Conservation (phyloP, 139 green algal species). For the Pseudopediastrum boryanum region DNA sequence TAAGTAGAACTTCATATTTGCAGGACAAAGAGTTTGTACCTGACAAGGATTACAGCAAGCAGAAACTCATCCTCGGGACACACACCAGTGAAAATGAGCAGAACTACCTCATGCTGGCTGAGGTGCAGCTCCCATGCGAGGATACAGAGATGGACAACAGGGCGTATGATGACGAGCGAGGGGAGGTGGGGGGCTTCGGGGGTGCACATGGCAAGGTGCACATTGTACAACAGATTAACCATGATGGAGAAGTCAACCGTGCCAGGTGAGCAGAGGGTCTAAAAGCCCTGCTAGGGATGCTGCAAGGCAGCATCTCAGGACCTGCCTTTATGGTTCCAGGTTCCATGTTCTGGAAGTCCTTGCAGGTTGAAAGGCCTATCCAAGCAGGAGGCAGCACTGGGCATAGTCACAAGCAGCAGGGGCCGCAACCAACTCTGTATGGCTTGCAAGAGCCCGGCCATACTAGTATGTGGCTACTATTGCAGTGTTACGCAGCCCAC, state of each 20-base stretch:
- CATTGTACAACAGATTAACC: slow-evolving; percentile 97
- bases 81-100: slow-evolving; percentile 98
- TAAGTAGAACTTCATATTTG: background rate
- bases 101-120: slow-evolving; percentile 95
- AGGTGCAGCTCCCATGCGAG: slow-evolving; percentile 92
- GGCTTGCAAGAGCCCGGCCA: too few relatives aligned
- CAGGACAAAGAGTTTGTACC: slow-evolving; percentile 57
- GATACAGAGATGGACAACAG: slow-evolving; percentile 84
- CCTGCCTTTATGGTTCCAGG: too few relatives aligned
- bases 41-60: slow-evolving; percentile 87
- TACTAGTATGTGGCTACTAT: too few relatives aligned
- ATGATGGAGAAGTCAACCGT: slow-evolving; percentile 98
- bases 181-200: slow-evolving; percentile 93
- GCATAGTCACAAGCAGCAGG: too few relatives aligned
- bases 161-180: slow-evolving; percentile 89
- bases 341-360: too few relatives aligned
- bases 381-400: too few relatives aligned
- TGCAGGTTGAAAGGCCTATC: too few relatives aligned
- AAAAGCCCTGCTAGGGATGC: background rate
- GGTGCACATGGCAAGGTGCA: slow-evolving; percentile 77
- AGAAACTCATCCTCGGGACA: slow-evolving; percentile 96
- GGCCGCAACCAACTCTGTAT: too few relatives aligned
- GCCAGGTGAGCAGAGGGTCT: slow-evolving; percentile 55
- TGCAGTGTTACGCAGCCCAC: too few relatives aligned
- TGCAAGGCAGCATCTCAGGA: background rate